Conservation (phyloP, 2,329 filamentous ascomycete genomes). For the Fusarium sp. region DNA sequence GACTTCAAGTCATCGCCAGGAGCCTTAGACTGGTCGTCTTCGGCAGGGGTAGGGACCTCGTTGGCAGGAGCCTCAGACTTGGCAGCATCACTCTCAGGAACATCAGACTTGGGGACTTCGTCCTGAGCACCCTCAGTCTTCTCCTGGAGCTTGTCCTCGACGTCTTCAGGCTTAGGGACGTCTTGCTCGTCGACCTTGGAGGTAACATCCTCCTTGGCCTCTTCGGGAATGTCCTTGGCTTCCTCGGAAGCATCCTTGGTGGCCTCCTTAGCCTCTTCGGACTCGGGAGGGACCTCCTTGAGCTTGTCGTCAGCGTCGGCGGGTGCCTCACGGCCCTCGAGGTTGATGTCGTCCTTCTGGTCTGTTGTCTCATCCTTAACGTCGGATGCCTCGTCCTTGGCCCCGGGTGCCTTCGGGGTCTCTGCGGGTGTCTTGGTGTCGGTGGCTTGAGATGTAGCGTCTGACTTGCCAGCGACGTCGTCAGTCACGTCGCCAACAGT, state of each 20-base stretch:
- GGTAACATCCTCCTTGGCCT: constrained; percentile 31
- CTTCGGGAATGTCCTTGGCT: constrained; percentile 31
- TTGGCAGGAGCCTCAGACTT: constrained; percentile 27
- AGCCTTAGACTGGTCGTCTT: constrained; percentile 37
- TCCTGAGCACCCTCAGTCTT: constrained; percentile 29
- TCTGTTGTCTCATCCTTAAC: constrained; percentile 10
- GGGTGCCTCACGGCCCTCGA: constrained; percentile 38
- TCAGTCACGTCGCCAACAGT: constrained; percentile 39
- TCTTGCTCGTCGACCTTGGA: constrained; percentile 37
- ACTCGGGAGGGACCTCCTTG: constrained; percentile 33
- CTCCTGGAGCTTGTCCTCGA: constrained; percentile 29
- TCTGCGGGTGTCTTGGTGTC: constrained; percentile 34
- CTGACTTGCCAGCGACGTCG: constrained; percentile 35
- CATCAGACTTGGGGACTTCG: constrained; percentile 42
- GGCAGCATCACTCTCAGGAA: constrained; percentile 37
- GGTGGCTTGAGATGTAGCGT: constrained; percentile 20
- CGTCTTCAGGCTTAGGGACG: constrained; percentile 26
- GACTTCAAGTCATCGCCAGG: constrained; percentile 55
- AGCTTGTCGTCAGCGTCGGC: constrained; percentile 33
- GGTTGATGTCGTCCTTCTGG: constrained; percentile 29
- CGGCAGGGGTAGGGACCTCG: constrained; percentile 6
- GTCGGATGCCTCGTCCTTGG: constrained; percentile 23
- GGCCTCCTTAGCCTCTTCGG: constrained; percentile 28
- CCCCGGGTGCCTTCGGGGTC: constrained; percentile 33
- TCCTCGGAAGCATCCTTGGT: constrained; percentile 25